Base-by-base conservation (phyloP, 169 alveolate species). In the Eimeria praecox region DNA sequence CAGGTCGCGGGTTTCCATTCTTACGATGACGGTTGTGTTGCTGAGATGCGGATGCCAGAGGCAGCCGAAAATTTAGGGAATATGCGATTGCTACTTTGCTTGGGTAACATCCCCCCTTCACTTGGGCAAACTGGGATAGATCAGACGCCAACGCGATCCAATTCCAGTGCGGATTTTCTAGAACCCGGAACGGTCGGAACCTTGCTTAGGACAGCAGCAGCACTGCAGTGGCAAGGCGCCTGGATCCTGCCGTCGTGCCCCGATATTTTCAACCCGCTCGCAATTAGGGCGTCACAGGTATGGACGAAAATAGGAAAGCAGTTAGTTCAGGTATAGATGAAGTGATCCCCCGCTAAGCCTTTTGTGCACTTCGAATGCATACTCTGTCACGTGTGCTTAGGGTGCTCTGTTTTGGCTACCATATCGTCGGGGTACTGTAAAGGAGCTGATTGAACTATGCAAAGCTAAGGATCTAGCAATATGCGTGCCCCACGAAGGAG, bases 341-440 rank as follows among this genome's bases (percentile, higher is more conserved):
- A 64, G 8, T 27, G 40, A 38, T n/a, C n/a, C 18, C 38, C 5
- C 14, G 75, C 35, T 64, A 2, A 38, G 40, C 38, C 40, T 14
- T n/a, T 14, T 9, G 2, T 6, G 3, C 8, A 64, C 8, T 3
- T 22, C 40, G 12, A 6, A 0, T 64, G 40, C 14, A 14, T 22
- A 22, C 35, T 64, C 10, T 35, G 44, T 86, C 3, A 16, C 20
- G 49, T 91, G 33, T 2, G 14, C n/a, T 2, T 56, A 92, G 95
- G 95, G 95, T 8, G 95, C 95, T 8, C 86, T 92, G n/a, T 92
- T 92, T 66, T 92, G 95, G 95, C 64, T 92, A 73, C 95, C 95
- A 22, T 92, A 92, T 54, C 92, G 95, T 3, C 59, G 59, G 42
- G 95, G 95, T 22, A 59, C 75, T 33, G 54, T 71, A 77, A 91